A percentile compares a stretch with the other conserved stretches of the same genome.
Conservation (phyloP, 805 yeast genomes). For the Hanseniaspora occidentalis region DNA sequence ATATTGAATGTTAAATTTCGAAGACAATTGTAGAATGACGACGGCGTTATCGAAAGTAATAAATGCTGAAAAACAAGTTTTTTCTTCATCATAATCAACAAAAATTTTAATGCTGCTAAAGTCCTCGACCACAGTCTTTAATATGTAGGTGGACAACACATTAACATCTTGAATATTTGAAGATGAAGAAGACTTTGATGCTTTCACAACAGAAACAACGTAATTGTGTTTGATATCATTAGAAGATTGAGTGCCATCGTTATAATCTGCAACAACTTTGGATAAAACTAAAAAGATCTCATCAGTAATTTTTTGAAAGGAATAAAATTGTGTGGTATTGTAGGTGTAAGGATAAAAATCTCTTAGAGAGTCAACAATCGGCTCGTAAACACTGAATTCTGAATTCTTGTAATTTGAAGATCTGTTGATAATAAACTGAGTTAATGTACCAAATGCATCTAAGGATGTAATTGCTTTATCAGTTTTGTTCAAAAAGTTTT, state of each 20-base stretch:
- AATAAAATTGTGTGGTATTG: constrained; percentile 42
- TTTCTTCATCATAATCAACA: constrained; percentile 16
- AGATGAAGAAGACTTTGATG: background rate
- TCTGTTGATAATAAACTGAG: background rate
- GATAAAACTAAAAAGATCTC: constrained; percentile 13
- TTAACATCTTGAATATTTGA: constrained; percentile 37
- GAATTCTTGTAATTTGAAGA: constrained; percentile 16
- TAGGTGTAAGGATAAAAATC: constrained; percentile 41
- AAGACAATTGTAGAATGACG: constrained; percentile 50
- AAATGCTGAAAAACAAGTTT: constrained; percentile 33
- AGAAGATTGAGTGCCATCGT: too few relatives aligned
- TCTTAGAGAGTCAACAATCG: constrained; percentile 29
- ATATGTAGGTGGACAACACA: constrained; percentile 52
- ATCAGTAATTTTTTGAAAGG: constrained; percentile 39
- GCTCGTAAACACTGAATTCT: constrained; percentile 25
- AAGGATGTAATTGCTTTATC: constrained; percentile 13
- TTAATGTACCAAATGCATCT: background rate
- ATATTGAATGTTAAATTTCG: constrained; percentile 22
- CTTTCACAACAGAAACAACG: background rate
- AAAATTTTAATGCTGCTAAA: background rate
- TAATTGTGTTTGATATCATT: background rate
- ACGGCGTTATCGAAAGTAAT: constrained; percentile 48
- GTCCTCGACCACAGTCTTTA: constrained; percentile 34
- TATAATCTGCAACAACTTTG: background rate
- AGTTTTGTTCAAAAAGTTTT: constrained; percentile 13